phyloP scores from a whole-genome alignment of 768 basidiomycete genomes.

The Trametes coccinea region DNA sequence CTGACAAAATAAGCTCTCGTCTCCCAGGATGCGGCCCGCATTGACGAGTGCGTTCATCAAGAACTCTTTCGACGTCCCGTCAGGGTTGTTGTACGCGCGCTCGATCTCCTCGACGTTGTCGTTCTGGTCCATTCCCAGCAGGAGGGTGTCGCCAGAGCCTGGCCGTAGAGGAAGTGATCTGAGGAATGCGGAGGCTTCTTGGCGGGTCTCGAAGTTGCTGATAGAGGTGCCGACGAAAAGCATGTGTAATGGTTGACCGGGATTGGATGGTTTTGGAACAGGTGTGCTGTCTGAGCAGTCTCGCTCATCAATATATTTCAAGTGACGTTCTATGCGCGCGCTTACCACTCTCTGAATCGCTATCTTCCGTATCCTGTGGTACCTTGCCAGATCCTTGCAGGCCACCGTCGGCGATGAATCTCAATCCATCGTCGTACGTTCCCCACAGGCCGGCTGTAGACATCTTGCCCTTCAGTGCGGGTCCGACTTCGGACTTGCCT shows the following conservation, averaged over 20 bases:
- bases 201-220: conserved; percentile 77
- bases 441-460: conserved; percentile 83
- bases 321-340: no score
- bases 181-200: conserved; percentile 71
- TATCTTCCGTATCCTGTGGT: no score
- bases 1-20: conserved; percentile 61
- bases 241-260: conserved; percentile 64
- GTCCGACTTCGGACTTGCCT: conserved; percentile 59
- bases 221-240: conserved; percentile 92
- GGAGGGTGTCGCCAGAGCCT: conserved; percentile 74
- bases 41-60: conserved; percentile 82
- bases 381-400: conserved; percentile 34
- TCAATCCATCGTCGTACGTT: conserved; percentile 86
- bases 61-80: conserved; percentile 70
- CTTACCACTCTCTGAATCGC: no score
- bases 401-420: conserved; percentile 70
- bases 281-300: no score
- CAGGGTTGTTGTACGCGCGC: conserved; percentile 79
- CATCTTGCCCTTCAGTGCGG: conserved; percentile 66
- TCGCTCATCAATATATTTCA: no score
- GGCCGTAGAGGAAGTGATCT: conserved; percentile 74
- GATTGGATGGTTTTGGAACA: conserved; percentile 28
- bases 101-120: conserved; percentile 69
- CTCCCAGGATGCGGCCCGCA: conserved; percentile 67
- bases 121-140: conserved; percentile 87